phyloP scores from a whole-genome alignment of 2,329 filamentous ascomycete genomes.

The Apiospora arundinis region DNA sequence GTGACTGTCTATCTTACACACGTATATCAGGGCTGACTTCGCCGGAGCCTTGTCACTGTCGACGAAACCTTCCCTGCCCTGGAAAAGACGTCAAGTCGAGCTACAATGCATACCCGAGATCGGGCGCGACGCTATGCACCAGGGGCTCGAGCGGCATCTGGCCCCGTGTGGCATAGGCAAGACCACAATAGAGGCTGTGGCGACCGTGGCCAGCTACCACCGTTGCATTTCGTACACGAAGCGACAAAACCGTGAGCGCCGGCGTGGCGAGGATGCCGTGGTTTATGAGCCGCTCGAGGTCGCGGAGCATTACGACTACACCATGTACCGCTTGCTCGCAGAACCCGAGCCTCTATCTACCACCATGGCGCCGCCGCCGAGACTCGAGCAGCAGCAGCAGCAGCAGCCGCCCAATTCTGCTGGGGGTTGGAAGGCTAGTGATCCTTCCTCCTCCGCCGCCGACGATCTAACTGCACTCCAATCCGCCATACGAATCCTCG shows the following conservation, averaged over 20 bases:
- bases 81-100: neutral
- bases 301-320: neutral
- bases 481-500: neutral
- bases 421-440: neutral
- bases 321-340: neutral
- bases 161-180: neutral
- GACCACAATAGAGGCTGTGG: neutral
- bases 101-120: neutral
- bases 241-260: neutral
- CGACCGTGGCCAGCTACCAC: slow-evolving; percentile 4
- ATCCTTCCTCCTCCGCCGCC: neutral
- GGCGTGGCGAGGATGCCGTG: neutral
- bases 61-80: neutral
- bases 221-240: neutral
- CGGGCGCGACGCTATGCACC: neutral
- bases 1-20: neutral
- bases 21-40: neutral
- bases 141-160: neutral
- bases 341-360: neutral
- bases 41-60: neutral
- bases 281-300: neutral
- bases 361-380: neutral
- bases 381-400: neutral
- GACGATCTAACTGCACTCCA: neutral
- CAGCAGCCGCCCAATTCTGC: neutral